A percentile compares a stretch with the other conserved stretches of the same genome.
Conservation (phyloP, 2,329 filamentous ascomycete genomes). For the Diplocarpon rosae region DNA sequence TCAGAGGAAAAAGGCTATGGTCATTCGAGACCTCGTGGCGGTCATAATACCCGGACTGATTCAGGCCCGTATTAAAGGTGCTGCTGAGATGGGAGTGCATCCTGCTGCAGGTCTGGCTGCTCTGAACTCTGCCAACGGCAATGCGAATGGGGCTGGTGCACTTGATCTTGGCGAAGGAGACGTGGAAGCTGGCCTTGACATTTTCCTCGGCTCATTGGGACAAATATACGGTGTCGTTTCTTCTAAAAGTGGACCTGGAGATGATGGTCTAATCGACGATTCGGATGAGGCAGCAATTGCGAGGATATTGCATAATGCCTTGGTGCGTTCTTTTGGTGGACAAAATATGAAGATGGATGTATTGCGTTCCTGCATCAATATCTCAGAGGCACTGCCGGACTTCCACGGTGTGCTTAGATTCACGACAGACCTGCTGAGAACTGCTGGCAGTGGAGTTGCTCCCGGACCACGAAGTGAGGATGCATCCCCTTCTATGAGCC, state of each 20-base stretch:
- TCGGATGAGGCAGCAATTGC: constrained; percentile 42
- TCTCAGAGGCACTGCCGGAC: constrained; percentile 88
- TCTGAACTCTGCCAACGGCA: constrained; percentile 45
- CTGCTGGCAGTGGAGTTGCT: constrained; percentile 69
- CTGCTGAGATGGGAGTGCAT: constrained; percentile 92
- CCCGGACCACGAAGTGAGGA: constrained; percentile 59
- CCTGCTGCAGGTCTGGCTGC: constrained; percentile 79
- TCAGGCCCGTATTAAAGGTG: constrained; percentile 82
- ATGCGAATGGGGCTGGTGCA: constrained; percentile 39
- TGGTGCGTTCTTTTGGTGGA: constrained; percentile 62
- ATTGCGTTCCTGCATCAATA: constrained; percentile 78
- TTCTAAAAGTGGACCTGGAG: constrained; percentile 7
- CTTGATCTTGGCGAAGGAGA: constrained; percentile 54
- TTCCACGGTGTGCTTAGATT: constrained; percentile 83
- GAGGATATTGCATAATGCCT: constrained; percentile 49
- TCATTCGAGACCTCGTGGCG: constrained; percentile 74
- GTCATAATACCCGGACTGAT: constrained; percentile 76
- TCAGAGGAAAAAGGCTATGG: constrained; percentile 81
- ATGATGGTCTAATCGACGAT: constrained; percentile 29
- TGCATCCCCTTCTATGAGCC: constrained; percentile 56
- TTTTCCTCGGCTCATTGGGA: constrained; percentile 49
- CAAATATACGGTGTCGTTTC: constrained; percentile 52
- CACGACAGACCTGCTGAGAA: constrained; percentile 72
- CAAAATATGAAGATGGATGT: constrained; percentile 74
- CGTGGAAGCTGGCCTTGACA: constrained; percentile 54